phyloP scores from a whole-genome alignment of 2,329 filamentous ascomycete genomes.

The Trichoderma sp. region DNA sequence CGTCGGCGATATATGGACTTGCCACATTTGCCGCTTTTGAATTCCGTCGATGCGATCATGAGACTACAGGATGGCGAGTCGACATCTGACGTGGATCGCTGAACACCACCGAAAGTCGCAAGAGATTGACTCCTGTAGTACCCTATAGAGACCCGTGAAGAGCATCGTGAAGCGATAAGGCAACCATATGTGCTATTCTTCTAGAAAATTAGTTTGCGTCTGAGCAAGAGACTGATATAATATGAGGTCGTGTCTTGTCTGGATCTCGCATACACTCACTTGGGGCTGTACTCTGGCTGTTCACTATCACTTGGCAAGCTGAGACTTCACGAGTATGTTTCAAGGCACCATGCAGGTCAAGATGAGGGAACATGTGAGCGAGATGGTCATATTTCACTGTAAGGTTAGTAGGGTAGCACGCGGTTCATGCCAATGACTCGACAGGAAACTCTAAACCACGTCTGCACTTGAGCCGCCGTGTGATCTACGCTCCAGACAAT shows the following conservation, averaged over 20 bases:
- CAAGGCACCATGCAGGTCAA: too few relatives aligned
- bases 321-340: too few relatives aligned
- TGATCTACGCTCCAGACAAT: neutral
- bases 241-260: too few relatives aligned
- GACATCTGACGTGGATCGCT: neutral
- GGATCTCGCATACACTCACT: neutral
- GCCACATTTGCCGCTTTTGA: neutral
- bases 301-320: too few relatives aligned
- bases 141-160: neutral
- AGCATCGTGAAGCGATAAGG: neutral
- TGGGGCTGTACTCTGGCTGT: too few relatives aligned
- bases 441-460: neutral
- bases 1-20: neutral
- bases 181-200: neutral
- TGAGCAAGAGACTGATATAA: too few relatives aligned
- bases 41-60: neutral
- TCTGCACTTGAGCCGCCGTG: neutral
- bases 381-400: too few relatives aligned
- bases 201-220: too few relatives aligned
- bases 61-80: neutral
- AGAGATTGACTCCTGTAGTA: too few relatives aligned
- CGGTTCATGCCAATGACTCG: neutral
- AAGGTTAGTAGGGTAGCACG: neutral
- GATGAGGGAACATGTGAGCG: too few relatives aligned
- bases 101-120: neutral